phyloP scores from a whole-genome alignment of 306 rosid species.

The Cucurbita pepo region DNA sequence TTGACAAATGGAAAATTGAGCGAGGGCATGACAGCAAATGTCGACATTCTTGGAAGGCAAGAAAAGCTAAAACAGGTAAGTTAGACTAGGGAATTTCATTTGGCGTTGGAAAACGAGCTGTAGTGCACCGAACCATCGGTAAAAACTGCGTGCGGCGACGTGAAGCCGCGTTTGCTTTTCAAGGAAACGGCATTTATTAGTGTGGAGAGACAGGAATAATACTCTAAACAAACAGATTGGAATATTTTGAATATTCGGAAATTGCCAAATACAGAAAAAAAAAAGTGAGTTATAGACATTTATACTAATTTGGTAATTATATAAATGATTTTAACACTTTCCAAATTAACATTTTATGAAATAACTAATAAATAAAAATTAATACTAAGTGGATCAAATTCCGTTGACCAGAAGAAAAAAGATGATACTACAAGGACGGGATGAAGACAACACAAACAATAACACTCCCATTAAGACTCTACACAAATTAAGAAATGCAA shows the following conservation, averaged over 20 bases:
- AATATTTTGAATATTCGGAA: too few species aligned
- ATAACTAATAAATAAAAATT: too few species aligned
- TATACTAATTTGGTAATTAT: too few species aligned
- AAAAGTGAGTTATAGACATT: too few species aligned
- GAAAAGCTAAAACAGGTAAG: background rate
- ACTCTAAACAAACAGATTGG: too few species aligned
- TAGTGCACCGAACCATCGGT: background rate
- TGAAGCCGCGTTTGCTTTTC: background rate
- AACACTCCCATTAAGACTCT: slow-evolving; percentile 9
- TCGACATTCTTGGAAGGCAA: background rate
- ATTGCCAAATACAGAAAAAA: too few species aligned
- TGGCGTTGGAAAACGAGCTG: background rate
- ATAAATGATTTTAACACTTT: too few species aligned
- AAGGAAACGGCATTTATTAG: background rate
- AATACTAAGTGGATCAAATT: background rate
- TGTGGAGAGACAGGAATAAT: too few species aligned
- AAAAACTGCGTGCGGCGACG: background rate
- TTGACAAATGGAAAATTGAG: background rate
- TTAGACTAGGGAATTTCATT: background rate
- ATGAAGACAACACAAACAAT: background rate
- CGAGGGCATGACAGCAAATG: background rate
- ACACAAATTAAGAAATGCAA: slow-evolving; percentile 6
- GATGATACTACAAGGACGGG: background rate
- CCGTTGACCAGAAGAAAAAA: background rate
- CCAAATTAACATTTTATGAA: too few species aligned